phyloP scores from a whole-genome alignment of 2,329 filamentous ascomycete genomes.

The Colletotrichum godetiae region DNA sequence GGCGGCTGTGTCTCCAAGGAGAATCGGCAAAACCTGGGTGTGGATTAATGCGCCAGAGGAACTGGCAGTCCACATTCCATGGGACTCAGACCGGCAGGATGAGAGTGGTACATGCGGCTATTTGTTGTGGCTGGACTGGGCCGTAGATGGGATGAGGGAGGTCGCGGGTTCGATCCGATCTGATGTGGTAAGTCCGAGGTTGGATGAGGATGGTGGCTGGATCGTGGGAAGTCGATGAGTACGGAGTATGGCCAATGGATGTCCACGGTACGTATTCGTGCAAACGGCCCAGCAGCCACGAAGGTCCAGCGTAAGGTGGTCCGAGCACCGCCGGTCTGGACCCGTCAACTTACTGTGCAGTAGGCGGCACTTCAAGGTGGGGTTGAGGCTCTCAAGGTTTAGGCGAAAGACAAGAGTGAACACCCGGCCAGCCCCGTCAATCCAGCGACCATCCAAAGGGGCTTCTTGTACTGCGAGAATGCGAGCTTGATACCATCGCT shows the following conservation, averaged over 20 bases:
- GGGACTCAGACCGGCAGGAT: not conserved
- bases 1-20: not conserved
- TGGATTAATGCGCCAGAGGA: not conserved
- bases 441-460: not conserved
- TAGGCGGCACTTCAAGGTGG: not conserved
- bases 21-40: not conserved
- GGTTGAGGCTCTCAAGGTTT: conserved; percentile 21
- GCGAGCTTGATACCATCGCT: not conserved
- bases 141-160: not conserved
- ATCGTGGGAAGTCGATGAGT: not conserved
- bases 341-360: not conserved
- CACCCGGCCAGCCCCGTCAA: not conserved
- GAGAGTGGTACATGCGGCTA: not conserved
- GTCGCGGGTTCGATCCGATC: not conserved
- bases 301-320: not conserved
- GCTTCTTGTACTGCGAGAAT: not conserved
- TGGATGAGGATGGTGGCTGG: not conserved
- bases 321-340: conserved; percentile 13
- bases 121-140: not conserved
- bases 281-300: not conserved
- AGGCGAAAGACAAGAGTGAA: not conserved
- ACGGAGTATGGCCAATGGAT: conserved; percentile 2
- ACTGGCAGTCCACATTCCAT: not conserved
- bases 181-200: not conserved
- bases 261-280: not conserved